Base-by-base conservation (phyloP, 495 filamentous ascomycete genomes). In the Cercophora scortea region DNA sequence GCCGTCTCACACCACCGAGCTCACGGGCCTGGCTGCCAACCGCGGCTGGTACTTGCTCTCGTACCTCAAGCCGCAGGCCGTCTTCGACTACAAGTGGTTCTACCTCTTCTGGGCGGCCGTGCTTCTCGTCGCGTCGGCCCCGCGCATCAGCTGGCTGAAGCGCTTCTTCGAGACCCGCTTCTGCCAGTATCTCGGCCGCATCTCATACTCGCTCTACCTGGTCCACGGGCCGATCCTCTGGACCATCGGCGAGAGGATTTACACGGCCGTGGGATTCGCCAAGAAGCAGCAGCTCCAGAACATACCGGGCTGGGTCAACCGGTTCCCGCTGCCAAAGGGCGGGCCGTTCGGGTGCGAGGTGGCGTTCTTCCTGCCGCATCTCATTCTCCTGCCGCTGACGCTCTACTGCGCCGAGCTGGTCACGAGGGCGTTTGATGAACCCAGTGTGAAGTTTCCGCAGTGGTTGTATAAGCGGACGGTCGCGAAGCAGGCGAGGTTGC, bases 181-280 rank as follows among this genome's bases (percentile, higher is more conserved):
- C 44, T 81, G 80, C 45, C 83, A 84, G 61, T 85, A 83, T 54
- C 71, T 87, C 8, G 83, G 82, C 34, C 76, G 79, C 51, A 73
- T 87, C 42, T 84, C 80, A 0, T 87, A 74, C 57, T 72, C 79
- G 10, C 77, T 87, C 15, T 87, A 87, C 50, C 73, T 87, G 41
- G 77, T 85, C 13, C 83, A 87, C 54, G 81, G 80, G 6, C 79
- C 79, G 3, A 73, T 87, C 32, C 61, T 82, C 6, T 72, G 53
- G 53, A 69, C 61, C 0, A 53, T 76, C 4, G 72, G 71, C 17
- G 67, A 71, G 45, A 59, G 69, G 18, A 9, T 76, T 36, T 83
- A 85, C 61, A 67, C 73, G 4, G 77, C 78, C 8, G 67, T 69
- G 0, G 81, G 81, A 0, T 80, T 74, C 66, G 50, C 50, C 32